A percentile compares a stretch with the other conserved stretches of the same genome.
These are phyloP conservation scores for Suhomyces taliae DNA, from an alignment of 1,139 yeast genomes.

Conservation along the genomic window DNA sequence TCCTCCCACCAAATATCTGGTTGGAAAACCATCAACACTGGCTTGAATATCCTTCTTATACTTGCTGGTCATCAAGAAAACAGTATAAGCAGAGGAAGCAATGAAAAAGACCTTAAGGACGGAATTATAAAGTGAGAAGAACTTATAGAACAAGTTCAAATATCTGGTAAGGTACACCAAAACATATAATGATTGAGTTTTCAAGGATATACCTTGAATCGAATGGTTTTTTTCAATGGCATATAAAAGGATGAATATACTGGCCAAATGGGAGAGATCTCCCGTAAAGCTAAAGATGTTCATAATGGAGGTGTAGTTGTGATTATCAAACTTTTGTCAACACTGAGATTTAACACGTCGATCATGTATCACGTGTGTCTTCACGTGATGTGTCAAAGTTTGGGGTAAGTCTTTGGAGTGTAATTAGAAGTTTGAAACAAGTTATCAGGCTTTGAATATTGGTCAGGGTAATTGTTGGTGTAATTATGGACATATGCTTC, in stretches of 20 bases:
- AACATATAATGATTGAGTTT: slow-evolving; percentile 80
- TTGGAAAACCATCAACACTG: slow-evolving; percentile 70
- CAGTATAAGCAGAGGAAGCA: slow-evolving; percentile 70
- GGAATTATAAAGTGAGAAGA: slow-evolving; percentile 70
- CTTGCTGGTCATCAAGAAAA: slow-evolving; percentile 66
- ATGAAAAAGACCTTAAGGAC: slow-evolving; percentile 81
- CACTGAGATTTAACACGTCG: slow-evolving; percentile 5
- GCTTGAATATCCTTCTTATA: slow-evolving; percentile 56
- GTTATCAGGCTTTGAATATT: background rate
- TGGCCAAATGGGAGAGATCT: slow-evolving; percentile 80
- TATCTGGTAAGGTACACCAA: slow-evolving; percentile 81
- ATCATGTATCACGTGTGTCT: slow-evolving; percentile 1
- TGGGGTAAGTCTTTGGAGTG: background rate
- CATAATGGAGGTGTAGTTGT: slow-evolving; percentile 23
- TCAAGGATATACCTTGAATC: slow-evolving; percentile 81
- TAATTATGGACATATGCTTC: background rate
- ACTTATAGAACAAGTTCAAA: slow-evolving; percentile 63
- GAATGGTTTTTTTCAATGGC: slow-evolving; percentile 67
- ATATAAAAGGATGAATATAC: slow-evolving; percentile 72
- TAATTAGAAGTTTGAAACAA: background rate
- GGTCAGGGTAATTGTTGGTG: background rate
- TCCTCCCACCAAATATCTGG: slow-evolving; percentile 68
- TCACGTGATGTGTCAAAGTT: background rate
- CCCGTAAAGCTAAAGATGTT: slow-evolving; percentile 62
- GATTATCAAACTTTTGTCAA: background rate